A percentile compares a stretch with the other conserved stretches of the same genome.
These are phyloP conservation scores for Pythium scleroteichum DNA, from an alignment of 352 stramenopile species.

Conservation along the genomic window DNA sequence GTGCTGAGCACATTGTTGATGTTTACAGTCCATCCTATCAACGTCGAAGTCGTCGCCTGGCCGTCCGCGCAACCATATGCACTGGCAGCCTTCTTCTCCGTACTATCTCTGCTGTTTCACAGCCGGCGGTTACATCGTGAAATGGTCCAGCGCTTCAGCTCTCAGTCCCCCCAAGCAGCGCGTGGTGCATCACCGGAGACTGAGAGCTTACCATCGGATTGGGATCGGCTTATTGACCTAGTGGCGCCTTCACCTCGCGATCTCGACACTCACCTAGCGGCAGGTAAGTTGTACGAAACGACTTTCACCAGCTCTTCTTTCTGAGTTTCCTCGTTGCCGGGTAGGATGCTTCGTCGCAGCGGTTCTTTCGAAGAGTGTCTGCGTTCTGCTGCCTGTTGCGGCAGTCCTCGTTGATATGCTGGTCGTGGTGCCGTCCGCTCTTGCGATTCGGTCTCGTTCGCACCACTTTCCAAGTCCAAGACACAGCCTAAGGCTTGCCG, in stretches of 20 bases:
- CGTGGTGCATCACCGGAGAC: slow-evolving; percentile 21
- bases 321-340: too few species aligned
- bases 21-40: slow-evolving; percentile 62
- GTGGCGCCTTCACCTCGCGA: slow-evolving; percentile 9
- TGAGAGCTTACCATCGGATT: slow-evolving; percentile 22
- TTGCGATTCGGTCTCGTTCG: slow-evolving; percentile 6
- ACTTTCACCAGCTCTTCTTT: too few species aligned
- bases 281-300: slow-evolving; percentile 24
- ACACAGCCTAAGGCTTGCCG: background rate
- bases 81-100: slow-evolving; percentile 50
- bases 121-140: slow-evolving; percentile 2
- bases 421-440: slow-evolving; percentile 15
- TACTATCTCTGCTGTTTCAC: slow-evolving; percentile 40
- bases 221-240: slow-evolving; percentile 5
- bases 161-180: slow-evolving; percentile 10
- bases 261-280: slow-evolving; percentile 15
- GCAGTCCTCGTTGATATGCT: slow-evolving; percentile 44
- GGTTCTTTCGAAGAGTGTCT: slow-evolving; percentile 59
- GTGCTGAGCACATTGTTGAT: slow-evolving; percentile 42
- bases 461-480: slow-evolving; percentile 4
- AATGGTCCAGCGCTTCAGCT: background rate
- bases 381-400: slow-evolving; percentile 40
- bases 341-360: slow-evolving; percentile 40
- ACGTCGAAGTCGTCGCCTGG: slow-evolving; percentile 72
- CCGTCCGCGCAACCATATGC: slow-evolving; percentile 71